Evolutionary conservation across 495 filamentous ascomycete genomes (phyloP), one percentile per base, ranked within the genome.

Genomic region (Talaromyces adpressus): DNA sequence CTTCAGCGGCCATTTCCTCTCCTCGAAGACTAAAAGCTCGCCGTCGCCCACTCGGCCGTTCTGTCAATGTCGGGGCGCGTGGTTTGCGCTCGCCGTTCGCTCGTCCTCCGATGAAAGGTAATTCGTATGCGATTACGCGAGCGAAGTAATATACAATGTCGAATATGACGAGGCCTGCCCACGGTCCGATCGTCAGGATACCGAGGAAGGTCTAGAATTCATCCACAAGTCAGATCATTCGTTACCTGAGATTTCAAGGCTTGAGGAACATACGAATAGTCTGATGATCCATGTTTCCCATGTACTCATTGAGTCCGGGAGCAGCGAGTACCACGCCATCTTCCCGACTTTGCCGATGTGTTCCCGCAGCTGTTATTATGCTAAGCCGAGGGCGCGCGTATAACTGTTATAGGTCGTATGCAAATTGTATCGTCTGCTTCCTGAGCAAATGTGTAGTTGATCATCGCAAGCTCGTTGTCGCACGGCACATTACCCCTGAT

Each of bases 281-380:
- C 86, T 80, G 23, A 79, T 80, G 14, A 81, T 71, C 87, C 88
- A 91, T 59, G 77, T 82, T 68, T 91, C 89, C 39, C 90, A 64
- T 25, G 77, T 77, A 49, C 72, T 80, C 41, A 87, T 70, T 57
- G 81, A 70, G 1, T 74, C 68, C 16, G 87, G 87, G 45, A 90
- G 79, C 63, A 90, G 82, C 8, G 86, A 89, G 66, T 87, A 87
- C 79, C 82, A 85, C 30, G 82, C 79, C 87, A 89, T 89, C 56
- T 64, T 25, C 39, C 62, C 63, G 56, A 62, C 7, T 18, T 9
- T 54, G 29, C 16, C 22, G 51, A 52, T 34, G 18, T 45, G n/a
- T 41, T 16, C 14, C 36, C 16, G 36, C 14, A 41, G 36, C 36
- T 41, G 36, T 41, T 14, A 16, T 16, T 41, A 36, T 41, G 36